Evolutionary conservation across 2,329 filamentous ascomycete genomes (phyloP).

Genomic region (Phyllosticta citrichinensis): DNA sequence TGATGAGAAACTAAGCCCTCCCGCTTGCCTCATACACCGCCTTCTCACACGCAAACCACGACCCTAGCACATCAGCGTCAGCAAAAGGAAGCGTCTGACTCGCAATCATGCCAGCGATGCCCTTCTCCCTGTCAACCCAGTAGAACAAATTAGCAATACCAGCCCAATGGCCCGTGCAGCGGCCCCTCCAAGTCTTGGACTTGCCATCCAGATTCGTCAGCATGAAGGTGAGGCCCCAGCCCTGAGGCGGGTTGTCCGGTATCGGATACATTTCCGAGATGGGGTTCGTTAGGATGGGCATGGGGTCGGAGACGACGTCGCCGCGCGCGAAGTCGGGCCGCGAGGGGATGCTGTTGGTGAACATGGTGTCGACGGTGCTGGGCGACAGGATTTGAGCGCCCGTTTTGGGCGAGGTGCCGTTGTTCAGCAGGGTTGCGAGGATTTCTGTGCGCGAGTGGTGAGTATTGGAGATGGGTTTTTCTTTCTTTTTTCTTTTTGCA

Average conservation of each 20-base stretch:
- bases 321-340: conserved; percentile 44
- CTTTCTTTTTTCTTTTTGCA: no score
- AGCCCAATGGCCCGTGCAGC: conserved; percentile 47
- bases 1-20: neutral
- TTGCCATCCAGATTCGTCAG: conserved; percentile 27
- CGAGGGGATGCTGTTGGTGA: conserved; percentile 50
- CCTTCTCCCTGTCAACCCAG: conserved; percentile 53
- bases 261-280: conserved; percentile 42
- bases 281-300: conserved; percentile 39
- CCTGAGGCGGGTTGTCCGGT: conserved; percentile 44
- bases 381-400: conserved; percentile 44
- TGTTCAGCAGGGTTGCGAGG: conserved; percentile 52
- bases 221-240: conserved; percentile 55
- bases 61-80: conserved; percentile 22
- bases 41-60: conserved; percentile 27
- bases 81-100: conserved; percentile 27
- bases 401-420: conserved; percentile 50
- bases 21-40: conserved; percentile 23
- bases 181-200: conserved; percentile 2
- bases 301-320: conserved; percentile 37
- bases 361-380: conserved; percentile 54
- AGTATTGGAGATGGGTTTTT: no score
- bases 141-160: conserved; percentile 52
- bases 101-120: conserved; percentile 36
- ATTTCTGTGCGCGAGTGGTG: conserved; percentile 36